Evolutionary conservation across 306 rosid species (phyloP).

Genomic region (Lagenaria siceraria): DNA sequence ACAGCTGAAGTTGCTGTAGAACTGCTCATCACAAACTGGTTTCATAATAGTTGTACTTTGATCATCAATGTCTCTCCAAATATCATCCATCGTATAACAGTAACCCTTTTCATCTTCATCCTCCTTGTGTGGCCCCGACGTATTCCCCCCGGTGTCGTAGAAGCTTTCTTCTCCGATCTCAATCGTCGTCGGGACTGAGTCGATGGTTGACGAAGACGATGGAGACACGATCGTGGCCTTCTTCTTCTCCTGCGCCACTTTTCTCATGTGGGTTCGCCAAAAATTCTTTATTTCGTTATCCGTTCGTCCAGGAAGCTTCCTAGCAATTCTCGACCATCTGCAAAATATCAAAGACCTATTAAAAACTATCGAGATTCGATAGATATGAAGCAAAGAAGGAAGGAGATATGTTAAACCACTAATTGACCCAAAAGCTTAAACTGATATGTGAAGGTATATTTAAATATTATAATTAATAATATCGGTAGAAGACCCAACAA

Average conservation of each 20-base stretch:
- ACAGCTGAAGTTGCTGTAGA: conserved; percentile 27
- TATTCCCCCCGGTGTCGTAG: conserved; percentile 62
- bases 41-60: conserved; percentile 1
- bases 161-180: conserved; percentile 60
- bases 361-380: not conserved
- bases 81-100: conserved; percentile 65
- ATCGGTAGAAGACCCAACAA: too few relatives aligned
- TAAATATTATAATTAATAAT: too few relatives aligned
- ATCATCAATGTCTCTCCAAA: conserved; percentile 67
- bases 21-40: conserved; percentile 17
- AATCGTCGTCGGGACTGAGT: conserved; percentile 27
- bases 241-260: conserved; percentile 72
- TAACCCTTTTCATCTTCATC: not conserved
- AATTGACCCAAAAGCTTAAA: too few relatives aligned
- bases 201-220: conserved; percentile 24
- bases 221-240: not conserved
- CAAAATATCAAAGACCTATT: not conserved
- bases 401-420: not conserved
- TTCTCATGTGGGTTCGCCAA: conserved; percentile 94
- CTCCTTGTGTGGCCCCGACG: conserved; percentile 3
- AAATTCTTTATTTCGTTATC: conserved; percentile 95
- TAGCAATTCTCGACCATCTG: conserved; percentile 96
- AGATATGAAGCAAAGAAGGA: not conserved
- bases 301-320: conserved; percentile 85
- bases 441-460: too few relatives aligned